Percentiles rank a stretch among this genome's conserved stretches.
Conservation (phyloP, 2,329 filamentous ascomycete species). For the Zarea fungicola region DNA sequence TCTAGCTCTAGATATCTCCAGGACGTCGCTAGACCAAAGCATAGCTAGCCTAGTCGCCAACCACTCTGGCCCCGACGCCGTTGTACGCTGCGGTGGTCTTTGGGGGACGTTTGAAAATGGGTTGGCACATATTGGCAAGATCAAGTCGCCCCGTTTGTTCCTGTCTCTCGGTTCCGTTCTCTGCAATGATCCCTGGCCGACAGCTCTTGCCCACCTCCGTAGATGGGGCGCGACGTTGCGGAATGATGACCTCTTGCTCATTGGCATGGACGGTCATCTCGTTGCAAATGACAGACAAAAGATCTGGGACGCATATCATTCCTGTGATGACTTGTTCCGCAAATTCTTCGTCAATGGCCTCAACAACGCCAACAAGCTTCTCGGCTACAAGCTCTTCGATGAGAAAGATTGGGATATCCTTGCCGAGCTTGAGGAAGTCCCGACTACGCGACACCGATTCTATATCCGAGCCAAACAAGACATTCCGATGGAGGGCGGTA, state of each 20-base stretch:
- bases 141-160: constrained; percentile 31
- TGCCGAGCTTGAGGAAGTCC: constrained; percentile 30
- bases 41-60: constrained; percentile 26
- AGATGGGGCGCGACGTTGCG: constrained; percentile 32
- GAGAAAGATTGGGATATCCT: constrained; percentile 34
- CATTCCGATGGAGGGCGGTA: constrained; percentile 23
- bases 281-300: constrained; percentile 28
- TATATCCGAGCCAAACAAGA: constrained; percentile 33
- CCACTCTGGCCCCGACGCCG: constrained; percentile 22
- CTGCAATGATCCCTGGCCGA: constrained; percentile 35
- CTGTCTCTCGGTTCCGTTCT: constrained; percentile 38
- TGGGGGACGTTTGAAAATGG: constrained; percentile 37
- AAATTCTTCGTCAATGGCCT: constrained; percentile 37
- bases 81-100: constrained; percentile 31
- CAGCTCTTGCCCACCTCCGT: constrained; percentile 30
- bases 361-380: constrained; percentile 30
- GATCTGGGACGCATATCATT: constrained; percentile 37
- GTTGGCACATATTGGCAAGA: constrained; percentile 25
- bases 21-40: constrained; percentile 30
- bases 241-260: constrained; percentile 30
- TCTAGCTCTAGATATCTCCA: constrained; percentile 37
- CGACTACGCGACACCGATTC: constrained; percentile 36
- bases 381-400: constrained; percentile 29
- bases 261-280: constrained; percentile 38
- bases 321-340: constrained; percentile 29